Evolutionary conservation across 768 basidiomycete genomes (phyloP).

Genomic region (Boletus rex-veris): DNA sequence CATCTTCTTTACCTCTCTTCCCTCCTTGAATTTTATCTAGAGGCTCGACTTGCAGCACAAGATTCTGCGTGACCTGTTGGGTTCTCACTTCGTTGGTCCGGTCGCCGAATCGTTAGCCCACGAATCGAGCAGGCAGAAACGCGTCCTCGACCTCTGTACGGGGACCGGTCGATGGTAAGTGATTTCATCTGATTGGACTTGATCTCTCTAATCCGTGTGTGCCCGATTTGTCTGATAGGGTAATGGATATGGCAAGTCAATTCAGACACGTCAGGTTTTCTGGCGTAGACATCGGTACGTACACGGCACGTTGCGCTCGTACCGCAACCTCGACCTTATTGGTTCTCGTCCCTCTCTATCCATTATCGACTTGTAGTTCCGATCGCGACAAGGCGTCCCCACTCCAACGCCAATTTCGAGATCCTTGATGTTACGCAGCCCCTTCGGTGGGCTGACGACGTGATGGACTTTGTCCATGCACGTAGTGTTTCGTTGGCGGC

Average conservation of each 20-base stretch:
- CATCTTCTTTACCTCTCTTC: not conserved
- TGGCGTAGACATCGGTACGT: conserved; percentile 75
- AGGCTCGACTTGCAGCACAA: conserved; percentile 50
- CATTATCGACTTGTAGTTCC: conserved; percentile 47
- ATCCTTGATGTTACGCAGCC: conserved; percentile 57
- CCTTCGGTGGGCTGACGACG: conserved; percentile 47
- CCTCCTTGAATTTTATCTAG: conserved; percentile 32
- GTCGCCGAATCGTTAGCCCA: conserved; percentile 49
- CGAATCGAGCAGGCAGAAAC: conserved; percentile 40
- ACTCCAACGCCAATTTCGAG: conserved; percentile 60
- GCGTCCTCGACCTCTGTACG: conserved; percentile 71
- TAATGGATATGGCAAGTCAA: conserved; percentile 65
- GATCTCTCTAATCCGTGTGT: conserved; percentile 15
- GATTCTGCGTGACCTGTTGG: conserved; percentile 47
- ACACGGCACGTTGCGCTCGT: conserved; percentile 10
- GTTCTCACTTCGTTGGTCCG: conserved; percentile 59
- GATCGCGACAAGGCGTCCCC: conserved; percentile 63
- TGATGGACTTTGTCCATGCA: conserved; percentile 69
- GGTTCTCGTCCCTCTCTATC: not conserved
- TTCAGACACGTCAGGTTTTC: conserved; percentile 65
- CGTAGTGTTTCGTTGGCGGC: conserved; percentile 59
- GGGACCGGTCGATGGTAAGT: conserved; percentile 72
- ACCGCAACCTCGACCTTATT: conserved; percentile 12
- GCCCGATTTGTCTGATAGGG: conserved; percentile 42
- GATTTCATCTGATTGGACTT: conserved; percentile 14